phyloP scores from a whole-genome alignment of 306 rosid genomes.

The Acacia crassicarpa region DNA sequence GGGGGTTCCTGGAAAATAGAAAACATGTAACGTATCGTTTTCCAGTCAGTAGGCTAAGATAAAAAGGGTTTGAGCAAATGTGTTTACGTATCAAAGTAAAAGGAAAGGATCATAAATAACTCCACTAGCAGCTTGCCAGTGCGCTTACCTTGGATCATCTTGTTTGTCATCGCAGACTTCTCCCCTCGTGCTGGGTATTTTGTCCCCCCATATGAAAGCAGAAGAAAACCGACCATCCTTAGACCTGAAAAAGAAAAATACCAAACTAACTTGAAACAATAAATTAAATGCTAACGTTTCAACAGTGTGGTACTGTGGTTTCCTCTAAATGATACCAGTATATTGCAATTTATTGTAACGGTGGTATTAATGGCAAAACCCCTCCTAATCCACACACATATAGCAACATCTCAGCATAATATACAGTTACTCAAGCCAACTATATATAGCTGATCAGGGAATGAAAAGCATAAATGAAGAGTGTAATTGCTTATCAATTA shows the following conservation, averaged over 20 bases:
- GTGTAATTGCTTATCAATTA: not conserved
- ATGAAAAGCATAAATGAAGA: too few species aligned
- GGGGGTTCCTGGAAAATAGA: conserved; percentile 26
- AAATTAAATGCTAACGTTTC: not conserved
- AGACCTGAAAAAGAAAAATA: conserved; percentile 7
- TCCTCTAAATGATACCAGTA: not conserved
- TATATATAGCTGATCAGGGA: not conserved
- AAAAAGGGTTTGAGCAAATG: not conserved
- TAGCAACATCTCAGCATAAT: not conserved
- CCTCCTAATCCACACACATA: not conserved
- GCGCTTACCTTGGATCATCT: conserved; percentile 34
- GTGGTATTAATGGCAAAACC: not conserved
- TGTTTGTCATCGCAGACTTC: conserved; percentile 25
- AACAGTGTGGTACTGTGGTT: not conserved
- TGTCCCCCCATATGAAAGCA: conserved; percentile 27
- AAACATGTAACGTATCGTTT: conserved; percentile 32
- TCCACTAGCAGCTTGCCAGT: not conserved
- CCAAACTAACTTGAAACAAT: not conserved
- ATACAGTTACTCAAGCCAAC: not conserved
- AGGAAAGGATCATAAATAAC: not conserved
- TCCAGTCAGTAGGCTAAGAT: not conserved
- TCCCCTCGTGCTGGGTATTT: conserved; percentile 21
- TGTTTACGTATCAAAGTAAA: not conserved
- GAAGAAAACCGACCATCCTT: conserved; percentile 3
- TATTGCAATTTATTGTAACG: not conserved